Evolutionary conservation across 371 early-diverging fungal genomes (phyloP).

Genomic region (Catenaria anguillulae): DNA sequence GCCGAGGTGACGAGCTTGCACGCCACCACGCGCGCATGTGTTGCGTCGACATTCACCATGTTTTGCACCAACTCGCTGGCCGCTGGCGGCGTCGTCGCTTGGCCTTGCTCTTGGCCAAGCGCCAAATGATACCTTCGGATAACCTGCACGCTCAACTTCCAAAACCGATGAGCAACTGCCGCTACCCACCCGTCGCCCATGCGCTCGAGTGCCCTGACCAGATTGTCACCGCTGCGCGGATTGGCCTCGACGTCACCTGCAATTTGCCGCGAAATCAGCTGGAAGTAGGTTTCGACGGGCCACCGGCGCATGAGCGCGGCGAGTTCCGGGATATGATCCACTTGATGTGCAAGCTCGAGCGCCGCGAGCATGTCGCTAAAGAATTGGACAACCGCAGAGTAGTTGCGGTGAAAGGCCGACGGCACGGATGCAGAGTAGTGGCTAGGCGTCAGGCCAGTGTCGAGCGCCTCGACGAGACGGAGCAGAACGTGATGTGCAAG

Average conservation of each 20-base stretch:
- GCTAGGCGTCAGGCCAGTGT: background rate
- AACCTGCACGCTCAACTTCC: background rate
- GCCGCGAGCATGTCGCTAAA: background rate
- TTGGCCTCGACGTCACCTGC: background rate
- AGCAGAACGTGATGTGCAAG: background rate
- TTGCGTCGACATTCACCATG: background rate
- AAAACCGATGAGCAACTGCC: background rate
- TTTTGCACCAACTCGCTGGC: background rate
- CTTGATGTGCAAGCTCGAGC: background rate
- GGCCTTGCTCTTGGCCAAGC: too few species aligned
- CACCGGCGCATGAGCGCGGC: background rate
- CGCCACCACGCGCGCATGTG: background rate
- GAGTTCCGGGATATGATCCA: background rate
- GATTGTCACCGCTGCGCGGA: background rate
- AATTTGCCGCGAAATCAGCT: background rate
- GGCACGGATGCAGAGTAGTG: background rate
- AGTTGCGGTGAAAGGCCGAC: slow-evolving; percentile 1
- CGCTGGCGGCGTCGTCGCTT: background rate
- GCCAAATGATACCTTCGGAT: background rate
- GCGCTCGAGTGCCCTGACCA: background rate
- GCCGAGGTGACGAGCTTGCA: background rate
- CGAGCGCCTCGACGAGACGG: background rate
- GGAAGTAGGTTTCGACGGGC: slow-evolving; percentile 1
- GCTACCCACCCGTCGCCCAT: background rate
- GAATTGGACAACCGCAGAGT: background rate